phyloP scores from a whole-genome alignment of 805 yeast species.

The Peterozyma toletana region DNA sequence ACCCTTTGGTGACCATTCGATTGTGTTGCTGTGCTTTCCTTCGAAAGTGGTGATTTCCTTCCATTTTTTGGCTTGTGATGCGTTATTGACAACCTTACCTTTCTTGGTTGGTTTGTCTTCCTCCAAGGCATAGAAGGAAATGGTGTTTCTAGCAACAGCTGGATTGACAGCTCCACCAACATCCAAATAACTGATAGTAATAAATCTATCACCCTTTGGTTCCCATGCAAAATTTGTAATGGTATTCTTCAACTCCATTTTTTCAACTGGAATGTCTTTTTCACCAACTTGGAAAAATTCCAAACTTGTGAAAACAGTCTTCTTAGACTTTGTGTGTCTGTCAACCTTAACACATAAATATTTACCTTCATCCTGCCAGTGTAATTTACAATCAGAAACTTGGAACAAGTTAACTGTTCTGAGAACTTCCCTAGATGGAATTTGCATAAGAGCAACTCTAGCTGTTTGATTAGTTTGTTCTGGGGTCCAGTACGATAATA shows the following conservation, averaged over 20 bases:
- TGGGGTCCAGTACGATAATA: conserved; percentile 95
- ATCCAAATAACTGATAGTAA: conserved; percentile 61
- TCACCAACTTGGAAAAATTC: conserved; percentile 87
- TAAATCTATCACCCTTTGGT: conserved; percentile 84
- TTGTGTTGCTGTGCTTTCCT: conserved; percentile 61
- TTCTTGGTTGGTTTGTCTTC: conserved; percentile 31
- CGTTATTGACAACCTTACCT: conserved; percentile 32
- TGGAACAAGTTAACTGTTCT: conserved; percentile 94
- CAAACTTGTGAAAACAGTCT: conserved; percentile 83
- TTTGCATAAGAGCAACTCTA: conserved; percentile 82
- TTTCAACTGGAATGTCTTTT: conserved; percentile 90
- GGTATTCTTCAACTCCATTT: conserved; percentile 85
- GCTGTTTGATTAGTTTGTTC: conserved; percentile 88
- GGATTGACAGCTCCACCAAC: conserved; percentile 47
- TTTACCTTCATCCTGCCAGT: conserved; percentile 89
- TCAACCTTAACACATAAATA: conserved; percentile 90
- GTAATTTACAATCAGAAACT: conserved; percentile 82
- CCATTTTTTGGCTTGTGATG: conserved; percentile 25
- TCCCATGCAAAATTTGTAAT: conserved; percentile 93
- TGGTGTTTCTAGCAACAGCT: conserved; percentile 56
- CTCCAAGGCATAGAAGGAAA: conserved; percentile 82
- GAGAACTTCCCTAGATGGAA: conserved; percentile 74
- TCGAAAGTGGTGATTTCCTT: conserved; percentile 55
- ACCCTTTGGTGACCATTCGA: conserved; percentile 90
- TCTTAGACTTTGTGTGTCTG: conserved; percentile 92